Base-by-base conservation (phyloP, 228 moss, liverwort and hornwort genomes). In the Sphagnum fallax region DNA sequence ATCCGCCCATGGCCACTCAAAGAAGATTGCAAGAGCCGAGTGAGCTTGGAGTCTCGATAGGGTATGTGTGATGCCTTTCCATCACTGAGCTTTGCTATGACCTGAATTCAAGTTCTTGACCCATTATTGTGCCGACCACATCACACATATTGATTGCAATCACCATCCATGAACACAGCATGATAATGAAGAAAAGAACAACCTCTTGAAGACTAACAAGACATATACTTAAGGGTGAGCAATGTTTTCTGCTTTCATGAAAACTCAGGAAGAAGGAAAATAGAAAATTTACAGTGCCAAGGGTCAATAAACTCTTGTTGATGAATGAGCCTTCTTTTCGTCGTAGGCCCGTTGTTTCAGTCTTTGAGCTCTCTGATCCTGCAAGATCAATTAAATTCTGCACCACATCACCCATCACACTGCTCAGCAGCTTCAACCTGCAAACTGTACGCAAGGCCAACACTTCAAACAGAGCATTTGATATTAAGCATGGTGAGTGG, bases 301-400 rank as follows among this genome's bases (percentile, higher is more conserved):
- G 84, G 66, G 95, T 95, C 67, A 95, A 76, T 72, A 95, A 83
- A 81, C 95, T 95, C 72, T 95, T 95, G 68, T 95, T 95, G 75
- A 95, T 95, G 71, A 89, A 95, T 49, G 95, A 89, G 12, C 95
- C 95, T 71, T 95, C 95, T 75, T 95, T 95, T 69, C 95, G 88
- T 61, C 95, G 83, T 66, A 95, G 71, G 47, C 95, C 95, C 57
- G 92, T 95, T 60, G 95, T 95, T 82, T 95, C 95, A 51, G 95
- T 95, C 71, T 95, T 95, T 16, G 95, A 95, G 75, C 95, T 95
- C 84, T 95, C 95, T 50, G 95, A 95, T 64, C 95, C 95, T 69
- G 95, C 95, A 78, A 95, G 90, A 65, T 95, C 95, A 60, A 95
- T 95, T 76, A 95, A 77, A 77, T 95, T 95, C 95, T 95, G 87